Conservation (phyloP, 2,329 filamentous ascomycete species). For the Peltaster fructicola region DNA sequence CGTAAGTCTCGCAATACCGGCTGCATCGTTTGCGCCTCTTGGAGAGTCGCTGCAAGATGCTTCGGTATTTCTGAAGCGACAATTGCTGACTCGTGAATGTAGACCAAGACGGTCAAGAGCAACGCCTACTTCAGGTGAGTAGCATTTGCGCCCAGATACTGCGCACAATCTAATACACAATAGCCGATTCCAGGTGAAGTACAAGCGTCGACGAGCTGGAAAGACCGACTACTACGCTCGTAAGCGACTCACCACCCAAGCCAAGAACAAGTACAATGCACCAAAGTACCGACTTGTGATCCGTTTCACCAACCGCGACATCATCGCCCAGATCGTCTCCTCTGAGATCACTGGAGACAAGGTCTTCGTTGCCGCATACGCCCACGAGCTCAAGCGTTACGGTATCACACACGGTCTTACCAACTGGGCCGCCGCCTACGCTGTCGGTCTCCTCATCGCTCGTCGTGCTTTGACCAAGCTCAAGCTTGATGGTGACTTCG, state of each 20-base stretch:
- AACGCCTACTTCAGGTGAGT: constrained; percentile 96
- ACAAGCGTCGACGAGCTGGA: constrained; percentile 85
- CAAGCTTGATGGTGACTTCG: constrained; percentile 79
- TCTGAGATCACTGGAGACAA: constrained; percentile 97
- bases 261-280: constrained; percentile 99
- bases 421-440: constrained; percentile 98
- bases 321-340: constrained; percentile 92
- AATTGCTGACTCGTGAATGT: constrained; percentile 94
- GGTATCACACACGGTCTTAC: constrained; percentile 96
- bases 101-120: constrained; percentile 91
- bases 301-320: constrained; percentile 71
- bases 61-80: constrained; percentile 94
- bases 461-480: constrained; percentile 96
- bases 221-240: constrained; percentile 99
- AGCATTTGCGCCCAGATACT: constrained; percentile 3
- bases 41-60: constrained; percentile 88
- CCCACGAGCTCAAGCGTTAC: constrained; percentile 95
- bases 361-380: constrained; percentile 81
- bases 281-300: constrained; percentile 99
- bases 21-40: constrained; percentile 3
- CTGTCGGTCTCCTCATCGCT: constrained; percentile 89
- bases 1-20: constrained; percentile 23
- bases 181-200: constrained; percentile 99
- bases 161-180: constrained; percentile 3
- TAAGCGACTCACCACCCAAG: constrained; percentile 98